Evolutionary conservation across 352 stramenopile genomes (phyloP), one percentile per base, ranked within the genome.

Genomic region (Globisporangium recalcitrans): DNA sequence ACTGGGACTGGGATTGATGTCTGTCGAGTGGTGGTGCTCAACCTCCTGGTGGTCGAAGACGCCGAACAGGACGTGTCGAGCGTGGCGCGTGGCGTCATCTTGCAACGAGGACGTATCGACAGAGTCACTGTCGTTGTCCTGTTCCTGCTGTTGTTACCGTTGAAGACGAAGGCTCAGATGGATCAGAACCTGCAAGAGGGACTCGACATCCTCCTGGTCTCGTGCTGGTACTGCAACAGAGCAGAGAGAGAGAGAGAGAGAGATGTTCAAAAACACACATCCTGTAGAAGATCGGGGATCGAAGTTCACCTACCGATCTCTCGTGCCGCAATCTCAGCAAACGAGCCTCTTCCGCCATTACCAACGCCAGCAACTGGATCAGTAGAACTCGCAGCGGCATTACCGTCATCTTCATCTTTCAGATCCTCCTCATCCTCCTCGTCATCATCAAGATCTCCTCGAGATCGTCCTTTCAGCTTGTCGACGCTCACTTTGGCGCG

Each of bases 401-500:
- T 46, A 34, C 22, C 9, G 16, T 63, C 58, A 4, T 38, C n/a
- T 8, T 40, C 46, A 27, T 44, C 58, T 49, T 42, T 54, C 27
- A 44, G 14, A 16, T 21, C 34, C 49, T 42, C 32, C 22, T 13
- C 22, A 60, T 27, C n/a, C 14, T 31, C 58, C 14, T 22, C 47
- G 24, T 11, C 42, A 56, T 22, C 27, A 26, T 48, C 14, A 10
- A 9, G 7, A 48, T 19, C 19, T 22, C 21, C 36, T 38, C 16
- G n/a, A n/a, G n/a, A n/a, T n/a, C n/a, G 14, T 24, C 22, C 29
- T 29, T 34, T 58, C 47, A 78, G 70, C 36, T 66, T 69, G 5
- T 34, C 34, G 10, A 78, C 63, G 29, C 75, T 53, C 16, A 72
- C 71, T 29, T 68, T 68, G 27, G 73, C 56, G 21, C 71, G 65